Evolutionary conservation across 1,139 yeast species (phyloP).

Genomic region (Pichia sp.): DNA sequence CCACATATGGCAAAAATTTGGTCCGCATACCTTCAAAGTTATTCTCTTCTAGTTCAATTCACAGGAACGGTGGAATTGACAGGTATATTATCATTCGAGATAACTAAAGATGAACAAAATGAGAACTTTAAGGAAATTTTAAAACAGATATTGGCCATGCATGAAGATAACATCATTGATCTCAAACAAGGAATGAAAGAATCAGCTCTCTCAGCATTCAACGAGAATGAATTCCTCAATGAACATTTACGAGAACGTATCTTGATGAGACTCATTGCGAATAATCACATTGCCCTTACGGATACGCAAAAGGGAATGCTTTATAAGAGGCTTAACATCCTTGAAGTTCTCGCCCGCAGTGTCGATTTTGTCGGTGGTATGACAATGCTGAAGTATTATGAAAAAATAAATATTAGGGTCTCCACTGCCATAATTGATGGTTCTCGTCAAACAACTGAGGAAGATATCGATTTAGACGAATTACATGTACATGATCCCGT

Average conservation of each 20-base stretch:
- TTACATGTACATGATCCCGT: conserved; percentile 14
- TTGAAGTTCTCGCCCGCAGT: conserved; percentile 52
- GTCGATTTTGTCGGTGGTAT: conserved; percentile 76
- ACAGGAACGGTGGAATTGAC: background rate
- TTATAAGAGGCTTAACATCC: conserved; percentile 54
- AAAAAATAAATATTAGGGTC: conserved; percentile 52
- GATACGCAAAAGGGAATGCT: conserved; percentile 61
- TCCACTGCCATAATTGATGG: conserved; percentile 29
- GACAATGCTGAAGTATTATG: conserved; percentile 75
- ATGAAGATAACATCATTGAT: conserved; percentile 74
- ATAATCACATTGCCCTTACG: conserved; percentile 65
- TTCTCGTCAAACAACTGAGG: conserved; percentile 6
- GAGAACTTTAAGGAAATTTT: conserved; percentile 43
- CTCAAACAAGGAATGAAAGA: conserved; percentile 81
- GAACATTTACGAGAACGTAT: conserved; percentile 79
- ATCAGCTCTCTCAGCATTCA: conserved; percentile 32
- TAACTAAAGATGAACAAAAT: conserved; percentile 35
- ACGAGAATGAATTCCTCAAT: conserved; percentile 58
- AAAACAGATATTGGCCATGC: conserved; percentile 58
- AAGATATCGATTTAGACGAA: conserved; percentile 10
- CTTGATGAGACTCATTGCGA: conserved; percentile 76
- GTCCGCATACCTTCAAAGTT: conserved; percentile 53
- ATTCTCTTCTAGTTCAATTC: background rate
- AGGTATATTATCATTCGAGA: background rate
- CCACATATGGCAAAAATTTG: conserved; percentile 87